Evolutionary conservation across 768 basidiomycete genomes (phyloP).

Genomic region (Boletus tylopilopsis): DNA sequence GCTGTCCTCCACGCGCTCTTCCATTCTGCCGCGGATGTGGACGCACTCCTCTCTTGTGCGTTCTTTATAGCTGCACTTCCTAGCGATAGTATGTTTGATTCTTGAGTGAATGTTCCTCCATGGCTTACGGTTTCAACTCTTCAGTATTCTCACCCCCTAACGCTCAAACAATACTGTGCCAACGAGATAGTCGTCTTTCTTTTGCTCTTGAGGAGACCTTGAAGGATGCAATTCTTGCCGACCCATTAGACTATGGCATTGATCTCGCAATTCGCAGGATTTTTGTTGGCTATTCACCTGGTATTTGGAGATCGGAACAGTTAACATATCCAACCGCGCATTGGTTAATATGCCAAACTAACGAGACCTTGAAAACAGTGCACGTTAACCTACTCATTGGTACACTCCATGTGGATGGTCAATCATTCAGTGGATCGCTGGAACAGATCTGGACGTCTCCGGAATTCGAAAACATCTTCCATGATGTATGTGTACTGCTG

Average conservation of each 20-base stretch:
- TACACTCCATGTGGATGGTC: constrained; percentile 15
- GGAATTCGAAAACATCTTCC: constrained; percentile 1
- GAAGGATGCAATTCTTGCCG: not conserved
- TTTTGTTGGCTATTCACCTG: constrained; percentile 4
- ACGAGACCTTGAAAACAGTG: not conserved
- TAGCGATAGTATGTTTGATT: not conserved
- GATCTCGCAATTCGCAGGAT: constrained; percentile 10
- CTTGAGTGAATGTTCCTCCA: too few relatives aligned
- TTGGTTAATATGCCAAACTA: constrained; percentile 16
- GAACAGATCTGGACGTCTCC: not conserved
- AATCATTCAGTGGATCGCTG: constrained; percentile 7
- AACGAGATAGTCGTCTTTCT: too few relatives aligned
- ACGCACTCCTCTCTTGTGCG: not conserved
- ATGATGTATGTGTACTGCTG: not conserved
- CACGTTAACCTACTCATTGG: constrained; percentile 13
- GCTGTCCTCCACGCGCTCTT: not conserved
- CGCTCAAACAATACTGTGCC: too few relatives aligned
- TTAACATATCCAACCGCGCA: not conserved
- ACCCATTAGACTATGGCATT: constrained; percentile 1
- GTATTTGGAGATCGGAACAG: constrained; percentile 6
- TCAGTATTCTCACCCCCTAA: too few relatives aligned
- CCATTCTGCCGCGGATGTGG: not conserved
- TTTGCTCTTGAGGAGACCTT: too few relatives aligned
- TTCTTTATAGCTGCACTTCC: constrained; percentile 19
- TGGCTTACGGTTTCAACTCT: too few relatives aligned